Evolutionary conservation across 2,329 filamentous ascomycete species (phyloP).

Genomic region (Fusarium proliferatum): DNA sequence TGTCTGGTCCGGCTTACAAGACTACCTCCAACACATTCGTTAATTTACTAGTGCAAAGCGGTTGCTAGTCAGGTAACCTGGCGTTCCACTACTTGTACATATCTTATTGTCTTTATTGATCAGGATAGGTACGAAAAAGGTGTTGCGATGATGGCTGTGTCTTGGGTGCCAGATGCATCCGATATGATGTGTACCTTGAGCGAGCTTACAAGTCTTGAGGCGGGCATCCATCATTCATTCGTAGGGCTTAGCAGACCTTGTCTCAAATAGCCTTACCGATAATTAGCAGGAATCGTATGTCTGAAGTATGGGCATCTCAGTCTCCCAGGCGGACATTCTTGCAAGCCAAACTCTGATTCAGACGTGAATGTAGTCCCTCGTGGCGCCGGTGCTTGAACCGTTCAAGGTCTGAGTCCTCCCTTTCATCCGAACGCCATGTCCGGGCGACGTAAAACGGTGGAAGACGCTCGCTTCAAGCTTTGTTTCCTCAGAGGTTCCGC

Average conservation of each 20-base stretch:
- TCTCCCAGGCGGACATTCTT: background rate
- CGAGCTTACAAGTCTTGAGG: background rate
- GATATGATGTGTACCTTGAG: background rate
- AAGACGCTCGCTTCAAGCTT: constrained; percentile 37
- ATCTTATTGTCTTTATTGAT: background rate
- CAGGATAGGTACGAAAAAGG: constrained; percentile 11
- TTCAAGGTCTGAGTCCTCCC: constrained; percentile 35
- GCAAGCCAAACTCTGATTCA: constrained; percentile 6
- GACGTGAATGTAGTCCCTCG: constrained; percentile 18
- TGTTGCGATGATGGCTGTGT: constrained; percentile 12
- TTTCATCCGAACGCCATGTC: constrained; percentile 33
- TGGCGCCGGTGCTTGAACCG: constrained; percentile 38
- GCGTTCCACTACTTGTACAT: background rate
- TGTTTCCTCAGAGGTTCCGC: constrained; percentile 17
- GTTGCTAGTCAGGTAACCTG: background rate
- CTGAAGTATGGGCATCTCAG: constrained; percentile 7
- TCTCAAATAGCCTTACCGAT: constrained; percentile 5
- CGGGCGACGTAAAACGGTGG: constrained; percentile 34
- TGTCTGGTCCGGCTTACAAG: background rate
- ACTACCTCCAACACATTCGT: background rate
- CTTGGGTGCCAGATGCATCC: background rate
- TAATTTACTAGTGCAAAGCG: background rate
- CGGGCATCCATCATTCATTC: constrained; percentile 9
- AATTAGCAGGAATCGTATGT: constrained; percentile 3
- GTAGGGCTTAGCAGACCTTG: constrained; percentile 18